Base-by-base conservation (phyloP, 2,329 filamentous ascomycete species). In the Monosporascus sp. region DNA sequence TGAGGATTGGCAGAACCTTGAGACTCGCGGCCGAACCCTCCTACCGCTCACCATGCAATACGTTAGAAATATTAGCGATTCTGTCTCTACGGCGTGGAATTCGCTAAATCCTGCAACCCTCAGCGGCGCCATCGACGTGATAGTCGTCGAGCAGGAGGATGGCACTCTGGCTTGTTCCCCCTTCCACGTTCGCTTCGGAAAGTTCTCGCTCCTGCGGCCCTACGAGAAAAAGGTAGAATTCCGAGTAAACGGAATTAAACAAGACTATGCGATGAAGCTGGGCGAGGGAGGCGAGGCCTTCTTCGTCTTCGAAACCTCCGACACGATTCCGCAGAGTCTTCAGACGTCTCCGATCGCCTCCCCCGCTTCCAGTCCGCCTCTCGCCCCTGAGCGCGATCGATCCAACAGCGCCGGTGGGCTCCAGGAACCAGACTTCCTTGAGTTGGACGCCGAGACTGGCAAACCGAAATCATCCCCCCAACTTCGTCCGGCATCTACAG, bases 151-250 rank as follows among this genome's bases (percentile, higher is more conserved):
- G 73, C 91, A 95, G 63, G 90, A 93, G 68, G 94, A 99, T 79
- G 94, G 90, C 75, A 79, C 77, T 41, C 80, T 97, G 54, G 86
- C 88, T 60, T 99, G 94, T 74, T 97, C 93, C 27, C 94, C 94
- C 49, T 99, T 99, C 73, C 94, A 99, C 72, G 94, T 99, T 60
- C 91, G 94, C 65, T 99, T 99, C 72, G 94, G 94, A 72, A 99
- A 99, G 75, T 97, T 97, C 77, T 96, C 93, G 55, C 80, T 99
- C 40, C 76, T 99, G 65, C 88, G 94, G 22, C 94, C 94, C 0
- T 97, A 87, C 55, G 94, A 99, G 73, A 99, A 99, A 76, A 99
- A 97, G 82, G 94, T 99, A 66, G 92, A 97, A 73, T 99, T 99
- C 75, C 83, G 82, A 63, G 92, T 99, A 79, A 99, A 99, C 78